These are phyloP conservation scores for Oryza longistaminata DNA, from an alignment of 176 grass and related monocot species.

Conservation along the genomic window DNA sequence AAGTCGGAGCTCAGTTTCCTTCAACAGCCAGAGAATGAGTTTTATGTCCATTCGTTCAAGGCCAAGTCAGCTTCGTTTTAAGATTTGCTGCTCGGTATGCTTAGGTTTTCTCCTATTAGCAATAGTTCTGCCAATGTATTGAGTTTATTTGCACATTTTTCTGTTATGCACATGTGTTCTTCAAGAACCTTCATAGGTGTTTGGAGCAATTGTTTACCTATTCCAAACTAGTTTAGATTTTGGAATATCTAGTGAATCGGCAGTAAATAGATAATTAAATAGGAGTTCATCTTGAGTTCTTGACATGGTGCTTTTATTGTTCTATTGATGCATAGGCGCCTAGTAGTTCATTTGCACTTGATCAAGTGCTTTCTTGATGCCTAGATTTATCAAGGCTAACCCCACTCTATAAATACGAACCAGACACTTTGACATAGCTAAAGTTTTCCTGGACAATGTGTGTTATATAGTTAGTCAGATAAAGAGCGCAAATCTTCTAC, in stretches of 20 bases:
- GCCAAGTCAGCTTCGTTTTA: slow-evolving; percentile 37
- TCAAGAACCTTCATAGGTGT: background rate
- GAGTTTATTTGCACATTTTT: background rate
- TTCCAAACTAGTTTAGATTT: background rate
- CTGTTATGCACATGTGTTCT: background rate
- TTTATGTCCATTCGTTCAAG: slow-evolving; percentile 48
- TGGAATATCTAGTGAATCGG: background rate
- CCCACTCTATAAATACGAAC: background rate
- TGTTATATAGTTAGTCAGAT: background rate
- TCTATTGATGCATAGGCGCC: background rate
- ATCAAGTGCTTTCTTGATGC: background rate
- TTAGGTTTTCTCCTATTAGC: background rate
- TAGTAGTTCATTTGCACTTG: background rate
- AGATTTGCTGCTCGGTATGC: slow-evolving; percentile 67
- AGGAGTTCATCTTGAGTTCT: background rate
- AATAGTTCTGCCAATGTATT: background rate
- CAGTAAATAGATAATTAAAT: background rate
- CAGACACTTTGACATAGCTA: background rate
- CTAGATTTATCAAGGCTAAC: background rate
- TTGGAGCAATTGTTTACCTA: background rate
- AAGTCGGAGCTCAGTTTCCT: slow-evolving; percentile 49
- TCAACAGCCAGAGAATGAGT: slow-evolving; percentile 41
- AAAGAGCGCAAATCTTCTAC: slow-evolving; percentile 12
- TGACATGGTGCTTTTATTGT: background rate
- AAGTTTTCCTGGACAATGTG: background rate